Evolutionary conservation across 495 filamentous ascomycete genomes (phyloP).

Genomic region (Parathielavia hyrcaniae): DNA sequence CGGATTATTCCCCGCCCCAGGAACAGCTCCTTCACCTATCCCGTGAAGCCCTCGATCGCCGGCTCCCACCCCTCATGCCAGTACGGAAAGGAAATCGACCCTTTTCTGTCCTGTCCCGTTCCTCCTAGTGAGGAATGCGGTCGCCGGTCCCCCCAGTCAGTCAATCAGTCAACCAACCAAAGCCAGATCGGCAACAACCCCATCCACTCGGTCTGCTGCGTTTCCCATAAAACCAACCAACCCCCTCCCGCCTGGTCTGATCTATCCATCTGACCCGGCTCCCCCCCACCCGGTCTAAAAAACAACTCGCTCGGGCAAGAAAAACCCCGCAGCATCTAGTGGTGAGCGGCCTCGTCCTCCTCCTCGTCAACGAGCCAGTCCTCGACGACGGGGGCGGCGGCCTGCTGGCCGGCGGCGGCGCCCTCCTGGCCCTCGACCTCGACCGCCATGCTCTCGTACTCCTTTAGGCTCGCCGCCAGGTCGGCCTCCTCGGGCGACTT

Average conservation of each 20-base stretch:
- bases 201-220: neutral
- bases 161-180: too few species aligned
- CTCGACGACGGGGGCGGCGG: conserved; percentile 38
- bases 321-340: conserved; percentile 33
- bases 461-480: conserved; percentile 80
- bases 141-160: neutral
- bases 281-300: neutral
- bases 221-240: neutral
- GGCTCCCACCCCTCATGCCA: neutral
- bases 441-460: conserved; percentile 86
- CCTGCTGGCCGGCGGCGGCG: conserved; percentile 28
- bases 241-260: neutral
- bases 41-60: neutral
- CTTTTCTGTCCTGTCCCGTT: neutral
- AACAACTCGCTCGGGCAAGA: too few species aligned
- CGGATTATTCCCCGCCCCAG: conserved; percentile 40
- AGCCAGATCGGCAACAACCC: neutral
- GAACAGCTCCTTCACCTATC: conserved; percentile 9
- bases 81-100: neutral
- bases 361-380: conserved; percentile 48
- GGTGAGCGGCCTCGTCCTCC: conserved; percentile 39
- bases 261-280: neutral
- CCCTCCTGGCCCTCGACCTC: conserved; percentile 85
- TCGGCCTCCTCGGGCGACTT: conserved; percentile 85
- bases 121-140: neutral